Evolutionary conservation across 306 rosid genomes (phyloP).

Genomic region (Quercus suber): DNA sequence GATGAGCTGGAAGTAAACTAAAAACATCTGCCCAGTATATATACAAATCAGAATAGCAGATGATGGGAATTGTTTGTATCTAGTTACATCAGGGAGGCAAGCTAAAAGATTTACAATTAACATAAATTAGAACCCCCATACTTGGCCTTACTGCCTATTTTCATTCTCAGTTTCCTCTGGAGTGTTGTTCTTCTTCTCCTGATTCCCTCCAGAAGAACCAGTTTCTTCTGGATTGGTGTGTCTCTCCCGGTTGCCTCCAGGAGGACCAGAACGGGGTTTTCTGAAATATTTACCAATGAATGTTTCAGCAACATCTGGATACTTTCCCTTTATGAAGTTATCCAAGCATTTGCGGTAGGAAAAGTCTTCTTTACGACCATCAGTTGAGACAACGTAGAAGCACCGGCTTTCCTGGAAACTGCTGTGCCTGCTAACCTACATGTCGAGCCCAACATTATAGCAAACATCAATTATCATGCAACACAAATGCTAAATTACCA

Average conservation of each 20-base stretch:
- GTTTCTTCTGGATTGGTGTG: conserved; percentile 12
- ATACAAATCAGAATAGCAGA: conserved; percentile 37
- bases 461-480: not conserved
- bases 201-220: conserved; percentile 16
- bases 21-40: conserved; percentile 33
- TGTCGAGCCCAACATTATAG: conserved; percentile 10
- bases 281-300: conserved; percentile 61
- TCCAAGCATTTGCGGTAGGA: conserved; percentile 78
- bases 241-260: conserved; percentile 28
- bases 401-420: conserved; percentile 78
- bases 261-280: conserved; percentile 31
- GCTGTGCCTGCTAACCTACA: conserved; percentile 69
- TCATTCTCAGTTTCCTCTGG: conserved; percentile 27
- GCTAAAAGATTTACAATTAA: not conserved
- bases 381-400: conserved; percentile 62
- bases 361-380: conserved; percentile 70
- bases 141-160: conserved; percentile 9
- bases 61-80: not conserved
- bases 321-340: conserved; percentile 47
- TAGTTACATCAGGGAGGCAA: conserved; percentile 2
- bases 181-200: conserved; percentile 11
- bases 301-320: conserved; percentile 60
- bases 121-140: not conserved
- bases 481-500: not conserved
- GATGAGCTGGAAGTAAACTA: not conserved